Evolutionary conservation across 2,329 filamentous ascomycete species (phyloP).

Genomic region (Emydomyces testavorans): DNA sequence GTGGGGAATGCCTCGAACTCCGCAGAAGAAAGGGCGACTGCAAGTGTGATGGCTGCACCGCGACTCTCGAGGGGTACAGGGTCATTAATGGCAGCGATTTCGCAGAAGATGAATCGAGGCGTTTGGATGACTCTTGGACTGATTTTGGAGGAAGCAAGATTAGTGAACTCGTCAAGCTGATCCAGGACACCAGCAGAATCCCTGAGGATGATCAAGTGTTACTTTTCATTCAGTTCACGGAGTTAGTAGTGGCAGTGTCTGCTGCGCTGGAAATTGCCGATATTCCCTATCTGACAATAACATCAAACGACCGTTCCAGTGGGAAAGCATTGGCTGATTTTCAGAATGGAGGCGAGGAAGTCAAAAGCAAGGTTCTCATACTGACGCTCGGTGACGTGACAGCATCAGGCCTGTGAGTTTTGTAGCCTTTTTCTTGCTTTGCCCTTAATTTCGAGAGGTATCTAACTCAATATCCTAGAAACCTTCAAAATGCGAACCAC

Average conservation of each 20-base stretch:
- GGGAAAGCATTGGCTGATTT: conserved; percentile 32
- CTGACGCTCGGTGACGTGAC: conserved; percentile 47
- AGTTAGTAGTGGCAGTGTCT: conserved; percentile 33
- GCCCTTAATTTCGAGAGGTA: conserved; percentile 1
- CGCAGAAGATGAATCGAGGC: conserved; percentile 20
- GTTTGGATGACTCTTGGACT: conserved; percentile 16
- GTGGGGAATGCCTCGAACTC: conserved; percentile 30
- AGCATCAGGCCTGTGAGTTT: conserved; percentile 48
- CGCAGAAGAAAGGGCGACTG: conserved; percentile 28
- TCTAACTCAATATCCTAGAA: conserved; percentile 31
- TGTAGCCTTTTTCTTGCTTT: not conserved
- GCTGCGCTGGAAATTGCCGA: conserved; percentile 21
- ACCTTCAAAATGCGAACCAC: conserved; percentile 53
- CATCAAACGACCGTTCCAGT: conserved; percentile 22
- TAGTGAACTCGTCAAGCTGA: conserved; percentile 35
- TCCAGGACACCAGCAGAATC: conserved; percentile 28
- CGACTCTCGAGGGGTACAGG: conserved; percentile 30
- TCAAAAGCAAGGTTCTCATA: conserved; percentile 42
- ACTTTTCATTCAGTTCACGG: conserved; percentile 44
- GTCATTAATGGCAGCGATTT: conserved; percentile 33
- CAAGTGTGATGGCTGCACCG: conserved; percentile 32
- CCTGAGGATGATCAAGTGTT: conserved; percentile 40
- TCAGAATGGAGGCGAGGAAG: conserved; percentile 27
- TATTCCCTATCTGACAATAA: conserved; percentile 30
- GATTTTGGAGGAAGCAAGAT: conserved; percentile 39